Evolutionary conservation across 352 stramenopile species (phyloP).

Genomic region (Phytophthora agathidicida): DNA sequence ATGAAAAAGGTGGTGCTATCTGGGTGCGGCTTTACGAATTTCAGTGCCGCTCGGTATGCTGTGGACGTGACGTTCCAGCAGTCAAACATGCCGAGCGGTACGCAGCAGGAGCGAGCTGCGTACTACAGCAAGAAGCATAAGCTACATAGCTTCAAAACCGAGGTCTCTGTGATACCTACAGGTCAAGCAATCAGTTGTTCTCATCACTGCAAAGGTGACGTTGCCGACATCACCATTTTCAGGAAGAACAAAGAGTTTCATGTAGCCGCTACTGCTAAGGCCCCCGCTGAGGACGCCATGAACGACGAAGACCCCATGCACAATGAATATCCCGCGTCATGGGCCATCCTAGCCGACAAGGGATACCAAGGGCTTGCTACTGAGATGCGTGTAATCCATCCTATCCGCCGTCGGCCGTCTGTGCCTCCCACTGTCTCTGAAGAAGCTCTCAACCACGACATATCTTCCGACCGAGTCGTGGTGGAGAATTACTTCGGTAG

Average conservation of each 20-base stretch:
- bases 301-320: background rate
- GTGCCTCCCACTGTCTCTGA: background rate
- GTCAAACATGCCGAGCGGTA: background rate
- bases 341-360: slow-evolving; percentile 6
- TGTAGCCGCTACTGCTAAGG: background rate
- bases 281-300: background rate
- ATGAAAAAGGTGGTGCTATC: background rate
- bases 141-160: slow-evolving; percentile 4
- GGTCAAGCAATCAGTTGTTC: slow-evolving; percentile 1
- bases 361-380: background rate
- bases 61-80: slow-evolving; percentile 1
- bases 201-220: background rate
- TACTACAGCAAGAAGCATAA: slow-evolving; percentile 12
- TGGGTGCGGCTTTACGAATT: background rate
- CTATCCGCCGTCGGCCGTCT: background rate
- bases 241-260: slow-evolving; percentile 5
- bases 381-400: background rate
- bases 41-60: background rate
- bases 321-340: background rate
- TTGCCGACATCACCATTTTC: slow-evolving; percentile 4
- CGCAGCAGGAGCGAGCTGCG: background rate
- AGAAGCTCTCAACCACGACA: background rate
- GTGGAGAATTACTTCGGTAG: slow-evolving; percentile 3
- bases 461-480: background rate
- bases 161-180: slow-evolving; percentile 6